Evolutionary conservation across 2,329 filamentous ascomycete species (phyloP).

Genomic region (Huntiella decipiens): DNA sequence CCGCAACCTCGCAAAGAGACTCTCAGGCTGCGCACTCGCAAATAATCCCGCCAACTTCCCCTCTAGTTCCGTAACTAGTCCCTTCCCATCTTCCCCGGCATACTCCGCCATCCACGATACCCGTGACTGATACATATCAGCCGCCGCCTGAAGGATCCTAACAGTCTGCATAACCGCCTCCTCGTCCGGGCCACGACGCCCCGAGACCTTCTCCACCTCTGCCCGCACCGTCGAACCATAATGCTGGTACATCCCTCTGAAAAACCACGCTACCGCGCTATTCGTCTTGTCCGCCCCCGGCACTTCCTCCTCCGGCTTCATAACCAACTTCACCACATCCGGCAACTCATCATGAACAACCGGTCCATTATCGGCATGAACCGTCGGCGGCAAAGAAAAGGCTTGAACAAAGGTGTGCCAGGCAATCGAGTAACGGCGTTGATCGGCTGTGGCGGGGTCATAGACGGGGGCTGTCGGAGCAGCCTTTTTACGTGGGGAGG

Average conservation of each 20-base stretch:
- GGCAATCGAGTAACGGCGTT: conserved; percentile 39
- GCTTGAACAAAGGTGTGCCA: conserved; percentile 42
- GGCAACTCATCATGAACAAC: conserved; percentile 31
- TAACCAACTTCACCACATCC: conserved; percentile 32
- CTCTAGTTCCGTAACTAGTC: background rate
- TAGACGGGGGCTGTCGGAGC: background rate
- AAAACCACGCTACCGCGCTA: conserved; percentile 40
- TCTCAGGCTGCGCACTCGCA: background rate
- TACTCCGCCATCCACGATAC: background rate
- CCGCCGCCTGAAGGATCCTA: background rate
- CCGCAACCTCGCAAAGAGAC: background rate
- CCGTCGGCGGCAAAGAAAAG: conserved; percentile 36
- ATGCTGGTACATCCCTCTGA: conserved; percentile 39
- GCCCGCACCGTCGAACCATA: conserved; percentile 41
- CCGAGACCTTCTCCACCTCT: conserved; percentile 24
- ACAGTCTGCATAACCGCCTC: background rate
- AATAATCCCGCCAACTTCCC: background rate
- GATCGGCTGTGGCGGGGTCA: conserved; percentile 22
- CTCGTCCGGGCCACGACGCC: background rate
- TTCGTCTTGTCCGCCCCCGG: conserved; percentile 34
- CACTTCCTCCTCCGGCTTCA: conserved; percentile 26
- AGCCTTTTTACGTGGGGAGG: conserved; percentile 8
- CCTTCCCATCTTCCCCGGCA: background rate
- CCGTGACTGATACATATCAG: background rate
- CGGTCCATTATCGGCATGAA: conserved; percentile 31